A percentile compares a stretch with the other conserved stretches of the same genome.
These are phyloP conservation scores for Pycnococcus provasolii DNA, from an alignment of 139 green algal species.

Conservation along the genomic window DNA sequence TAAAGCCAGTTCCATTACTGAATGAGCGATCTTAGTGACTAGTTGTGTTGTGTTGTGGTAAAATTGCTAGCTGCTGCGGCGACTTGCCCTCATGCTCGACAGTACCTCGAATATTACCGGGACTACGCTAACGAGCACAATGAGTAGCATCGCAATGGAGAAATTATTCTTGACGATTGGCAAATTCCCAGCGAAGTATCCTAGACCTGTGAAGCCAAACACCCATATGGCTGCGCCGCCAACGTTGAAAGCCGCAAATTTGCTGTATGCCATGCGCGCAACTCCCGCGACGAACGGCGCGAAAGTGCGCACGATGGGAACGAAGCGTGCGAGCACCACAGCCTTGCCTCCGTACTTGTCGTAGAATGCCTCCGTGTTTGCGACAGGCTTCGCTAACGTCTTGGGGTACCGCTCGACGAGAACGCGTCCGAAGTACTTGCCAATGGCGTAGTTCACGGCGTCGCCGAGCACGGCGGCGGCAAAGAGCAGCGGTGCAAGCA, in stretches of 20 bases:
- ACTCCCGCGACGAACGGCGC: conserved; percentile 86
- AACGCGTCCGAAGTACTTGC: neutral
- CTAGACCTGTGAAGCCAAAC: conserved; percentile 37
- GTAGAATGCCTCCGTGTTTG: conserved; percentile 73
- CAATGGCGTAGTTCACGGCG: conserved; percentile 77
- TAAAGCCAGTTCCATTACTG: too few relatives aligned
- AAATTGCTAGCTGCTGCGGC: too few relatives aligned
- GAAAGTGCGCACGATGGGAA: conserved; percentile 86
- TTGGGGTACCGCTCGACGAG: neutral
- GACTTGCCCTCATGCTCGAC: too few relatives aligned
- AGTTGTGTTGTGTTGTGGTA: too few relatives aligned
- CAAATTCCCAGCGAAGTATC: conserved; percentile 80
- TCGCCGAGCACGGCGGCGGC: conserved; percentile 68
- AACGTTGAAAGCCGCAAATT: conserved; percentile 74
- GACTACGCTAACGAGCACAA: conserved; percentile 67
- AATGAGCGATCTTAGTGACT: too few relatives aligned
- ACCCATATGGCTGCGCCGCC: conserved; percentile 71
- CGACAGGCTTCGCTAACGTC: conserved; percentile 54
- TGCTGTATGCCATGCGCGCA: conserved; percentile 58
- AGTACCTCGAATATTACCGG: conserved; percentile 59
- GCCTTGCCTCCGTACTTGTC: conserved; percentile 39
- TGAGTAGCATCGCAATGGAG: conserved; percentile 68
- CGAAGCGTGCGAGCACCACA: conserved; percentile 79
- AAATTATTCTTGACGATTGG: conserved; percentile 84
- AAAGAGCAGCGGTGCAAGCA: conserved; percentile 54